Conservation (phyloP, 176 grass and related monocot genomes). For the Carex scoparia region DNA sequence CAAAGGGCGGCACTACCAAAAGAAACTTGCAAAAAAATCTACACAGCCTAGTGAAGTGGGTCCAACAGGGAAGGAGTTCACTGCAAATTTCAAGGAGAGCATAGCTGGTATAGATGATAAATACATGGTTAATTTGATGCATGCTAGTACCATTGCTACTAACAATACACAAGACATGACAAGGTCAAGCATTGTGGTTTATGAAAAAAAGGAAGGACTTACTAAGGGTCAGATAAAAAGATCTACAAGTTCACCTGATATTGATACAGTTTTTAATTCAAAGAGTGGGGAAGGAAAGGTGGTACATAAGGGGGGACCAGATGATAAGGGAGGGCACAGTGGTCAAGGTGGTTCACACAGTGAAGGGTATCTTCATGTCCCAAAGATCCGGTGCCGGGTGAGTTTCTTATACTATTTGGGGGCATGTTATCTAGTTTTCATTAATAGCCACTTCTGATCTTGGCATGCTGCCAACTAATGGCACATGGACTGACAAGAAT, state of each 20-base stretch:
- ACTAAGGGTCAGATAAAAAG: slow-evolving; percentile 62
- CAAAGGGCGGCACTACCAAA: slow-evolving; percentile 92
- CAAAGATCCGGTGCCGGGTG: slow-evolving; percentile 91
- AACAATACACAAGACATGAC: slow-evolving; percentile 19
- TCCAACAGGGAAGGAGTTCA: slow-evolving; percentile 46
- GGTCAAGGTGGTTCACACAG: slow-evolving; percentile 33
- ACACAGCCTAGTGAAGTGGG: not conserved
- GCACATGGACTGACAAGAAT: not conserved
- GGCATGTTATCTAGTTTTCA: not conserved
- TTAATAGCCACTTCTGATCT: not conserved
- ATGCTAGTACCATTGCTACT: slow-evolving; percentile 48
- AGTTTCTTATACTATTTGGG: slow-evolving; percentile 32
- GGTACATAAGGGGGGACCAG: slow-evolving; percentile 28
- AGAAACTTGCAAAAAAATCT: slow-evolving; percentile 66
- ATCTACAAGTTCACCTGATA: slow-evolving; percentile 85
- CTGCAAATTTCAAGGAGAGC: slow-evolving; percentile 68
- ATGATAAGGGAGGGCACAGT: slow-evolving; percentile 38
- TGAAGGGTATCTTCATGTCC: slow-evolving; percentile 51
- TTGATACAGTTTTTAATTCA: slow-evolving; percentile 45
- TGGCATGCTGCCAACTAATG: not conserved
- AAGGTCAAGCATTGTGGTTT: slow-evolving; percentile 18
- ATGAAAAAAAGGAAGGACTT: slow-evolving; percentile 34
- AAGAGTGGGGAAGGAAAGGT: slow-evolving; percentile 42
- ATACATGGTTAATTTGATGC: slow-evolving; percentile 95
- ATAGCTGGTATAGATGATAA: slow-evolving; percentile 80